phyloP scores from a whole-genome alignment of 192 early-diverging fungal genomes.

The Entophlyctis helioformis region DNA sequence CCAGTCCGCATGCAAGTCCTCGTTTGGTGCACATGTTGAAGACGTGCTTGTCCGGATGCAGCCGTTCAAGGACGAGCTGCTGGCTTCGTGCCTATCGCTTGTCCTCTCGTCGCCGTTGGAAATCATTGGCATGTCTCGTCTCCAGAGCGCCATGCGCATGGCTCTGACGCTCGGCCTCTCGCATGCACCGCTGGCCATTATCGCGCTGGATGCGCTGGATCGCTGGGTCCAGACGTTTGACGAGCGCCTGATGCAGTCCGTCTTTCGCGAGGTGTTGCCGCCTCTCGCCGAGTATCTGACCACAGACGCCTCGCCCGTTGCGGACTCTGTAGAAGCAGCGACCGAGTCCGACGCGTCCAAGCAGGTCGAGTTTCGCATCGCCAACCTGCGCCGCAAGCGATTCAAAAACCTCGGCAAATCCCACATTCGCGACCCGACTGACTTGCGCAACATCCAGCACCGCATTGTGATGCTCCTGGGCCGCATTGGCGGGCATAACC shows the following conservation, averaged over 20 bases:
- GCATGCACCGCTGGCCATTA: conserved; percentile 45
- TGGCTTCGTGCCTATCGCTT: conserved; percentile 52
- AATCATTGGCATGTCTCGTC: conserved; percentile 31
- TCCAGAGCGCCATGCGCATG: conserved; percentile 47
- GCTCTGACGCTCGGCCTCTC: conserved; percentile 55
- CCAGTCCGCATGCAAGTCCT: too few relatives aligned
- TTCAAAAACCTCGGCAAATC: too few relatives aligned
- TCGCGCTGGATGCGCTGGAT: conserved; percentile 53
- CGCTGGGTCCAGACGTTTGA: conserved; percentile 21
- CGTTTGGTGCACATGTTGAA: conserved; percentile 21
- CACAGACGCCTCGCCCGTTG: too few relatives aligned
- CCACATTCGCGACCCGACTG: too few relatives aligned
- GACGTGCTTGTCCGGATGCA: conserved; percentile 47
- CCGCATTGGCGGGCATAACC: conserved; percentile 43
- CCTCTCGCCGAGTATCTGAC: conserved; percentile 54
- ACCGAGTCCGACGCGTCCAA: too few relatives aligned
- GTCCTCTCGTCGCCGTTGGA: conserved; percentile 48
- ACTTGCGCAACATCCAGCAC: too few relatives aligned
- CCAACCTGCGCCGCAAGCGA: too few relatives aligned
- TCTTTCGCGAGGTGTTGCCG: conserved; percentile 40
- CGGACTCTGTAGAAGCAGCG: too few relatives aligned
- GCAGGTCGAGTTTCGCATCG: too few relatives aligned
- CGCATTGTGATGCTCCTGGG: conserved; percentile 54
- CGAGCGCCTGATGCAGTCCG: conserved; percentile 8
- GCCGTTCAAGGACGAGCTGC: conserved; percentile 65